These are phyloP conservation scores for Coemansia sp. DNA, from an alignment of 192 early-diverging fungal species.

Conservation along the genomic window DNA sequence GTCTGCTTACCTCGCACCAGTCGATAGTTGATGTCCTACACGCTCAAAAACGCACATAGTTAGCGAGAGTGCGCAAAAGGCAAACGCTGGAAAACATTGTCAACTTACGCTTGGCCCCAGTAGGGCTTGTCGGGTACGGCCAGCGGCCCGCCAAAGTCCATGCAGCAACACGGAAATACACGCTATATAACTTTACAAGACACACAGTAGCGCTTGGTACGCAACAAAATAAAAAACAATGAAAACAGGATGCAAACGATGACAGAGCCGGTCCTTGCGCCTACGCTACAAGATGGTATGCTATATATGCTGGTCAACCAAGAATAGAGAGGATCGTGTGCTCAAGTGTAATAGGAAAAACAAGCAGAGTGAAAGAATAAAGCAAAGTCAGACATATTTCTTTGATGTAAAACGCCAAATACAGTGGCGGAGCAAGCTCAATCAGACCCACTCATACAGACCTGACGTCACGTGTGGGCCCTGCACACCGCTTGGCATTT, in stretches of 20 bases:
- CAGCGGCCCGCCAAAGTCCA: slow-evolving; percentile 19
- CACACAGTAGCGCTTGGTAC: not conserved
- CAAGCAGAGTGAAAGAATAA: not conserved
- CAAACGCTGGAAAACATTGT: not conserved
- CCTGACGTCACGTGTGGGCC: not conserved
- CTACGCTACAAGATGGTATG: not conserved
- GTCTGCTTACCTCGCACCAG: slow-evolving; percentile 70
- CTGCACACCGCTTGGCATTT: not conserved
- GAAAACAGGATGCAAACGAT: too few relatives aligned
- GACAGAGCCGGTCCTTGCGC: not conserved
- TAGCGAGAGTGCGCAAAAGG: not conserved
- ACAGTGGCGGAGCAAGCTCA: not conserved
- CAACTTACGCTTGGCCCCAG: slow-evolving; percentile 64
- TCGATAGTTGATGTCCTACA: slow-evolving; percentile 65
- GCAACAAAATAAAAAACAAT: not conserved
- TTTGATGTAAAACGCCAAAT: not conserved
- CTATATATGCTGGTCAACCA: not conserved
- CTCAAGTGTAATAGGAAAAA: slow-evolving; percentile 1
- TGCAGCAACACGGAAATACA: slow-evolving; percentile 3
- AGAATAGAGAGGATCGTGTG: not conserved
- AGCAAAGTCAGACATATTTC: not conserved
- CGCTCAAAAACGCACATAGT: too few relatives aligned
- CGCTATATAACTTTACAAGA: not conserved
- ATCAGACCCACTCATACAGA: not conserved
- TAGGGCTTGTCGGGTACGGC: slow-evolving; percentile 18